Conservation (phyloP, 768 basidiomycete species). For the Mycena venus region DNA sequence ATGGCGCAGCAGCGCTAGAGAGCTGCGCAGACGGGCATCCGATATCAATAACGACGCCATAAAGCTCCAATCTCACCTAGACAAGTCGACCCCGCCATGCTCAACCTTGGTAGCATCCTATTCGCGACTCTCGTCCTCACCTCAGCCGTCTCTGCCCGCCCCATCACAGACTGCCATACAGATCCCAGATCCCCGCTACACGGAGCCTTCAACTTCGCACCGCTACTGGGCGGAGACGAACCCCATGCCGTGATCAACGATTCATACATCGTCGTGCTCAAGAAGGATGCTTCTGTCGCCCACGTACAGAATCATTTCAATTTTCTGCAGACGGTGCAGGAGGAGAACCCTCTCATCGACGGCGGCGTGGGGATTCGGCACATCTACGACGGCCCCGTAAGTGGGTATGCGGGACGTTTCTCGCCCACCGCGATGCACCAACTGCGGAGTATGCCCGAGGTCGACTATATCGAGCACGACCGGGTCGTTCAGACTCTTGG, state of each 20-base stretch:
- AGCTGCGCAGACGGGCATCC: neutral
- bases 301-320: slow-evolving; percentile 83
- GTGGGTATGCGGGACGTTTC: slow-evolving; percentile 89
- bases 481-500: slow-evolving; percentile 86
- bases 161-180: neutral
- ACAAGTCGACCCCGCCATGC: neutral
- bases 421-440: slow-evolving; percentile 75
- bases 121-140: neutral
- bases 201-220: slow-evolving; percentile 66
- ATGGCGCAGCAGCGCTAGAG: neutral
- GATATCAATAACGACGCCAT: neutral
- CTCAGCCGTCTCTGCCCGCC: neutral
- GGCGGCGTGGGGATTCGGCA: slow-evolving; percentile 72
- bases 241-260: slow-evolving; percentile 84
- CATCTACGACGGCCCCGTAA: slow-evolving; percentile 77
- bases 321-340: slow-evolving; percentile 74
- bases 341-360: slow-evolving; percentile 64
- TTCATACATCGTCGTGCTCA: slow-evolving; percentile 93
- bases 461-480: slow-evolving; percentile 93
- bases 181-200: neutral
- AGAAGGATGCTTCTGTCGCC: slow-evolving; percentile 70
- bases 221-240: slow-evolving; percentile 67
- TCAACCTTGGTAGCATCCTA: neutral
- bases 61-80: neutral
- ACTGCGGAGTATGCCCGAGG: slow-evolving; percentile 88